A percentile compares a stretch with the other conserved stretches of the same genome.
phyloP scores from a whole-genome alignment of 768 basidiomycete genomes.

The Termitomyces sp. region DNA sequence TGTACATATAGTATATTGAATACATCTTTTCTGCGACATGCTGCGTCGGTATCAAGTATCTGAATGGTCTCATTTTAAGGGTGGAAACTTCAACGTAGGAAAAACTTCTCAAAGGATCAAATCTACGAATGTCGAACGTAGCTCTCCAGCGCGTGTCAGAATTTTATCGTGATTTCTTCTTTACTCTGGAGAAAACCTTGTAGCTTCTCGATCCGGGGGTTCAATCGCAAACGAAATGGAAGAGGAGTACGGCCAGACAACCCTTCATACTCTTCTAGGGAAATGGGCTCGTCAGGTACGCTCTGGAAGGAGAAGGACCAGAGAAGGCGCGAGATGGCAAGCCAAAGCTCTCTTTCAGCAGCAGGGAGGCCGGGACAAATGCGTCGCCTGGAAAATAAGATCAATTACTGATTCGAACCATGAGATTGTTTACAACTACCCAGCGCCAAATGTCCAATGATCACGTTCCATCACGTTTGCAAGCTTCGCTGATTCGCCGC shows the following conservation, averaged over 20 bases:
- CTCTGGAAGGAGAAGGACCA: background rate
- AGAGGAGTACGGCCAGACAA: background rate
- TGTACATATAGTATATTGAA: too few relatives aligned
- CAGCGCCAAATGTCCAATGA: slow-evolving; percentile 46
- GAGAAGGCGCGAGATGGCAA: background rate
- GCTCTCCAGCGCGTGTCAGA: too few relatives aligned
- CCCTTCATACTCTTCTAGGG: background rate
- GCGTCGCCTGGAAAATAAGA: slow-evolving; percentile 12
- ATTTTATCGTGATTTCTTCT: background rate
- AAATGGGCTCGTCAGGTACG: background rate
- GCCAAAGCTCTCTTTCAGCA: background rate
- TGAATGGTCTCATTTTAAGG: too few relatives aligned
- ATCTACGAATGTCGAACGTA: too few relatives aligned
- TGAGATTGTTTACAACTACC: slow-evolving; percentile 22
- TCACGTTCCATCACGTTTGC: slow-evolving; percentile 38
- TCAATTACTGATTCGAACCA: background rate
- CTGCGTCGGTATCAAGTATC: too few relatives aligned
- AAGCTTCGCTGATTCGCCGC: slow-evolving; percentile 38
- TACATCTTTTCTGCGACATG: too few relatives aligned
- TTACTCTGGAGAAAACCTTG: background rate
- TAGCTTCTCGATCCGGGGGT: background rate
- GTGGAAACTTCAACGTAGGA: too few relatives aligned
- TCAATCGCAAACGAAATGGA: background rate
- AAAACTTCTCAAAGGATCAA: too few relatives aligned
- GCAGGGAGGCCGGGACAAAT: background rate